These are phyloP conservation scores for Trypanosoma melophagium DNA, from an alignment of 208 protist genomes.

Conservation along the genomic window DNA sequence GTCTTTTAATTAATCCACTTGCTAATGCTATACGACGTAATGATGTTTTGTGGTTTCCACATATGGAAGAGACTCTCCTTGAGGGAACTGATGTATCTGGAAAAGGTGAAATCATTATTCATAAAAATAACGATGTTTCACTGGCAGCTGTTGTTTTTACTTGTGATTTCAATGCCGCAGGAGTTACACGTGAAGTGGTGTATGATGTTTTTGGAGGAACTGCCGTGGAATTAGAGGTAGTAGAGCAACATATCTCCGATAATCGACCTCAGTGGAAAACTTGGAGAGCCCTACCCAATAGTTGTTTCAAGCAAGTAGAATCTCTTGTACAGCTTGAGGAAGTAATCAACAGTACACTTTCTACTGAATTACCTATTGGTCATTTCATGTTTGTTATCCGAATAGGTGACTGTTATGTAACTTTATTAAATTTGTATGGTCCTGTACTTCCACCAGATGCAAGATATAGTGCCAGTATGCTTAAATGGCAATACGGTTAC, in stretches of 20 bases:
- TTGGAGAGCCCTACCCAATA: slow-evolving; percentile 62
- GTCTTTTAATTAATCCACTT: slow-evolving; percentile 62
- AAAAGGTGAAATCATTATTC: slow-evolving; percentile 54
- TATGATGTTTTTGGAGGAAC: slow-evolving; percentile 58
- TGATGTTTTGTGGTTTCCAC: slow-evolving; percentile 79
- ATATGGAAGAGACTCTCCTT: slow-evolving; percentile 24
- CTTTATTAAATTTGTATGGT: slow-evolving; percentile 72
- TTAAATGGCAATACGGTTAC: slow-evolving; percentile 87
- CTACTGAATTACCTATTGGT: slow-evolving; percentile 49
- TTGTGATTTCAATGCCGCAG: slow-evolving; percentile 59
- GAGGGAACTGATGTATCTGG: slow-evolving; percentile 35
- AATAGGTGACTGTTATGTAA: slow-evolving; percentile 83
- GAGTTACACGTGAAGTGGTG: slow-evolving; percentile 55
- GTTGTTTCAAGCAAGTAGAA: slow-evolving; percentile 67
- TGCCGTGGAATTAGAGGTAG: slow-evolving; percentile 30
- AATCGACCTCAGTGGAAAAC: slow-evolving; percentile 60
- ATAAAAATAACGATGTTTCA: slow-evolving; percentile 81
- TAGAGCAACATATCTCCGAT: slow-evolving; percentile 57
- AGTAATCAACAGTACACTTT: slow-evolving; percentile 63
- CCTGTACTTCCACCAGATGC: slow-evolving; percentile 70
- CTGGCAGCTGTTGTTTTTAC: slow-evolving; percentile 83
- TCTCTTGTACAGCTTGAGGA: slow-evolving; percentile 75
- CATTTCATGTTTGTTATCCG: slow-evolving; percentile 85
- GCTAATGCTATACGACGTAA: slow-evolving; percentile 68
- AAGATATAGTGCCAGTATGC: slow-evolving; percentile 79